phyloP scores from a whole-genome alignment of 208 protist species.

The Porcisia deanei region DNA sequence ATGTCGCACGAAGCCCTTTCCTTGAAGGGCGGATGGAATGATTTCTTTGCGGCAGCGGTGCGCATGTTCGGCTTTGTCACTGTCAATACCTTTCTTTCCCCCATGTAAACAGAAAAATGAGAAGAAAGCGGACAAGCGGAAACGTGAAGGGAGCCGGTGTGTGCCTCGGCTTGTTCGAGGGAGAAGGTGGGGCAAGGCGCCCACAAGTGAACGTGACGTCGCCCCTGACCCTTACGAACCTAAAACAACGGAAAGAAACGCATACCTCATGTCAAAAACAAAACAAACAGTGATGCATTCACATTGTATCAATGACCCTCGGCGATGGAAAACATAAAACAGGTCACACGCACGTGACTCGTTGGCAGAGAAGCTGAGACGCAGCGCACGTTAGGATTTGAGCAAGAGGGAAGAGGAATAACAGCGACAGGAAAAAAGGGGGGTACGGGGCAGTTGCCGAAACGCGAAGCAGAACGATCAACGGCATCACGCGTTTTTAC shows the following conservation, averaged over 20 bases:
- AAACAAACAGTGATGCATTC: background rate
- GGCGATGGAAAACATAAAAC: background rate
- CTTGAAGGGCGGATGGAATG: slow-evolving; percentile 26
- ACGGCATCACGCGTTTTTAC: too few species aligned
- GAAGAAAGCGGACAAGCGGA: background rate
- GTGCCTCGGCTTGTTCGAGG: background rate
- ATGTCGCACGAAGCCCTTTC: background rate
- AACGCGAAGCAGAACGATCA: background rate
- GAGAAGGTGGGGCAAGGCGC: background rate
- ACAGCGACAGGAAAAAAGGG: background rate
- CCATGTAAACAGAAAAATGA: background rate
- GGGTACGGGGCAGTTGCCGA: background rate
- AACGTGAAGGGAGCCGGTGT: background rate
- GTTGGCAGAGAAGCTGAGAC: background rate
- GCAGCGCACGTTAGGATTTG: too few species aligned
- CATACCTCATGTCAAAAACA: background rate
- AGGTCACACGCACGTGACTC: background rate
- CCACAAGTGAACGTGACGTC: background rate
- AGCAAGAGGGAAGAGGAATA: background rate
- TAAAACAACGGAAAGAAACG: background rate
- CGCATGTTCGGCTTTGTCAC: background rate
- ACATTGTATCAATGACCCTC: background rate
- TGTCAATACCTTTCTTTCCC: background rate
- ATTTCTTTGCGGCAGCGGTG: background rate
- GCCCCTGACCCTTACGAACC: background rate